Base-by-base conservation (phyloP, 306 rosid genomes). In the Leucaena leucocephala region DNA sequence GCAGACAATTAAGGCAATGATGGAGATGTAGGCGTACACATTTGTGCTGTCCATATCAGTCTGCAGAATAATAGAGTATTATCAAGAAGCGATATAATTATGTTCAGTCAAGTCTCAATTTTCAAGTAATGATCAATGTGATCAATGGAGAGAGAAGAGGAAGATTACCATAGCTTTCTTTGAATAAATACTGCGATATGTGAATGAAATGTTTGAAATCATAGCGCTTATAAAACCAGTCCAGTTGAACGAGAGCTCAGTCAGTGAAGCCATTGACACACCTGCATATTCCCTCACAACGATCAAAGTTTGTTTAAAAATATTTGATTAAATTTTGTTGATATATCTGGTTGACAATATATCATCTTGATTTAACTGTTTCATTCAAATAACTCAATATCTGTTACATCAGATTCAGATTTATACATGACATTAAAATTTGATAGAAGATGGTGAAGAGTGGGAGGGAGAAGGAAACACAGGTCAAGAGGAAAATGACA, bases 181-280 rank as follows among this genome's bases (percentile, higher is more conserved):
- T 67, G 98, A 94, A 65, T 94, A 94, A 77, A 94, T 88, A 63
- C 98, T 94, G 82, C 98, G 79, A 85, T 94, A 94, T 54, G 98
- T 92, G 80, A 94, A 94, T 39, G 98, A 89, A 76, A 94, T 88
- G 84, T 94, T 94, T 72, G 97, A 94, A 83, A 94, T 85, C 98
- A 94, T 94, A 21, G 98, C 98, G 84, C 97, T 94, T 39, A 88
- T 80, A 81, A 94, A 94, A 36, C 98, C 98, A 15, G 68, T 59
- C 98, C 97, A 94, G 81, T 94, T 94, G 88, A 94, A 94, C 33
- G 98, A 94, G 38, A 94, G 97, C 83, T 94, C 98, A 48, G 98
- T 94, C 84, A 94, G 76, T 22, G 98, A 94, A 79, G 98, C 98
- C 91, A 94, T 87, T 68, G 98, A 87, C 76, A 94, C 98, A 86